Evolutionary conservation across 2,329 filamentous ascomycete genomes (phyloP).

Genomic region (Balansia obtecta): DNA sequence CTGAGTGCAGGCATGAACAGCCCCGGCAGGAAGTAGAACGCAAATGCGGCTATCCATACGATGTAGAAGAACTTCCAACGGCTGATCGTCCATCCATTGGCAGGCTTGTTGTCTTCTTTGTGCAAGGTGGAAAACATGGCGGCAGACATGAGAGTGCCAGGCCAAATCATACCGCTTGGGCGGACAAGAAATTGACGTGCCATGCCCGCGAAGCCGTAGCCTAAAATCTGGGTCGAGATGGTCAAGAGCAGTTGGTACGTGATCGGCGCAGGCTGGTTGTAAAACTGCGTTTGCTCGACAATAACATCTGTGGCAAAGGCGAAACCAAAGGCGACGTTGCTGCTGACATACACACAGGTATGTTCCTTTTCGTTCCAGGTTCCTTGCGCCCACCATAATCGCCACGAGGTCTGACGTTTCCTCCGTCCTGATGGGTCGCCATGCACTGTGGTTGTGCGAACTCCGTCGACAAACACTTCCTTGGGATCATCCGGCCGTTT

Average conservation of each 20-base stretch:
- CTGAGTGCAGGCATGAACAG: constrained; percentile 73
- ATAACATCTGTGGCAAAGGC: constrained; percentile 85
- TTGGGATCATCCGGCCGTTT: constrained; percentile 46
- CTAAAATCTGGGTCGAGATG: constrained; percentile 74
- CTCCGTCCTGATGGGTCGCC: constrained; percentile 9
- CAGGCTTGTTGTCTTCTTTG: constrained; percentile 69
- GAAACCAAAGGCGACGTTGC: constrained; percentile 81
- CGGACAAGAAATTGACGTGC: constrained; percentile 71
- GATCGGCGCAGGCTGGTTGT: constrained; percentile 67
- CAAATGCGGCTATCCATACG: constrained; percentile 57
- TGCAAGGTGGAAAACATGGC: constrained; percentile 84
- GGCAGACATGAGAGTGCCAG: constrained; percentile 74
- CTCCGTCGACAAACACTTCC: constrained; percentile 39
- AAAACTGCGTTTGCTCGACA: constrained; percentile 81
- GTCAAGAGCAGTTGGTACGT: constrained; percentile 72
- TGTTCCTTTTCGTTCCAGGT: constrained; percentile 84
- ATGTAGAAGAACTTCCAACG: constrained; percentile 75
- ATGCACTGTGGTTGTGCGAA: constrained; percentile 14
- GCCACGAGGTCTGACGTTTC: constrained; percentile 31
- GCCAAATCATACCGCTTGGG: constrained; percentile 86
- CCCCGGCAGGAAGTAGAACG: constrained; percentile 78
- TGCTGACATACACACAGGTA: constrained; percentile 79
- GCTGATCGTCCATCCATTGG: constrained; percentile 72
- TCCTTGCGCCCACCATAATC: constrained; percentile 68
- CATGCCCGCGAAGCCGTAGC: constrained; percentile 76